A percentile compares a stretch with the other conserved stretches of the same genome.
Evolutionary conservation across 2,329 filamentous ascomycete species (phyloP).

Genomic region (Paraconiothyrium sp.): DNA sequence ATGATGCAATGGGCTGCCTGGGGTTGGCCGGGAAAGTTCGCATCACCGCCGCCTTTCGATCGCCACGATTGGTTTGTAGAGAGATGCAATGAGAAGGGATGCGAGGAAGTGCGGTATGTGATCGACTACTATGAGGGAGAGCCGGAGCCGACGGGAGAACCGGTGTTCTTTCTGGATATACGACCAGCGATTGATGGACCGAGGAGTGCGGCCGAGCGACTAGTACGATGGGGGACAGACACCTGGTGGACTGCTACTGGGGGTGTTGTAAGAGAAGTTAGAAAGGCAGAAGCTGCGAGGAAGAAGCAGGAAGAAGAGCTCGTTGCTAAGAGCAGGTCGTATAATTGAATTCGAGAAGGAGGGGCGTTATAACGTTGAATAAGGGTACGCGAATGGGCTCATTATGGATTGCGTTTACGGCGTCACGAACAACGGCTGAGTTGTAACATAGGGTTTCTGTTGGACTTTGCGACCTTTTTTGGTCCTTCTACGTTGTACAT

Average conservation of each 20-base stretch:
- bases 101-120: constrained; percentile 86
- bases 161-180: constrained; percentile 95
- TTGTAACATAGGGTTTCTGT: constrained; percentile 13
- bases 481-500: neutral
- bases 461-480: neutral
- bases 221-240: constrained; percentile 90
- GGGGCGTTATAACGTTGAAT: neutral
- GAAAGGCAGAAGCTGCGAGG: constrained; percentile 42
- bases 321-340: constrained; percentile 33
- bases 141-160: constrained; percentile 84
- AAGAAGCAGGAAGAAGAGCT: constrained; percentile 39
- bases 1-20: constrained; percentile 82
- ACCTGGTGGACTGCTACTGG: constrained; percentile 92
- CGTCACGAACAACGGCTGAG: constrained; percentile 3
- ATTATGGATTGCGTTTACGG: neutral
- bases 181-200: constrained; percentile 87
- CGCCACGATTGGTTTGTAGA: constrained; percentile 97
- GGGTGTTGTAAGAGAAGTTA: constrained; percentile 66
- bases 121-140: constrained; percentile 95
- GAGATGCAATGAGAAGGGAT: constrained; percentile 71
- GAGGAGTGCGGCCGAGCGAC: constrained; percentile 79
- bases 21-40: constrained; percentile 82
- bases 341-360: constrained; percentile 29
- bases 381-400: neutral
- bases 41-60: constrained; percentile 87